A percentile compares a stretch with the other conserved stretches of the same genome.
phyloP scores from a whole-genome alignment of 1,139 yeast genomes.

The Meyerozyma guilliermondii region DNA sequence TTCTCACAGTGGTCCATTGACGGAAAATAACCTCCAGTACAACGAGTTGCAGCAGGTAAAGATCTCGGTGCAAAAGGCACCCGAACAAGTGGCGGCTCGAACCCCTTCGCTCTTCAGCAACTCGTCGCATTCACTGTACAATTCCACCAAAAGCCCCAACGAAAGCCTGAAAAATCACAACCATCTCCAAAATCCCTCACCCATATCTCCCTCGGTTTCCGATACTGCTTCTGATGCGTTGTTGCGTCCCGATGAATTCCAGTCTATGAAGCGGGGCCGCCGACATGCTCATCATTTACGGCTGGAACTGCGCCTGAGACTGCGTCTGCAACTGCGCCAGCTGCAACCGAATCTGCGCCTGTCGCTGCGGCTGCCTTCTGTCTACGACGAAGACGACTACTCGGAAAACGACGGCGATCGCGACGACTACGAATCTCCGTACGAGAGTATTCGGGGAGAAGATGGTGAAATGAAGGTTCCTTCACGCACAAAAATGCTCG shows the following conservation, averaged over 20 bases:
- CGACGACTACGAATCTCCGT: constrained; percentile 9
- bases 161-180: constrained; percentile 1
- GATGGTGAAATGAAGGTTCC: constrained; percentile 14
- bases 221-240: constrained; percentile 8
- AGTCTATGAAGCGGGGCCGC: constrained; percentile 29
- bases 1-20: constrained; percentile 11
- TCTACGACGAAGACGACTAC: constrained; percentile 6
- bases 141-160: constrained; percentile 13
- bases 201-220: background rate
- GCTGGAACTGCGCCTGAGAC: background rate
- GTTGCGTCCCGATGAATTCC: constrained; percentile 34
- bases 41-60: constrained; percentile 18
- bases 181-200: background rate
- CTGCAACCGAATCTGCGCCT: constrained; percentile 1
- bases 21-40: constrained; percentile 24
- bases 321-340: background rate
- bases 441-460: constrained; percentile 3
- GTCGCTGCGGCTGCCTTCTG: constrained; percentile 2
- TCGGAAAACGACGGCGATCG: constrained; percentile 9
- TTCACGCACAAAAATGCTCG: constrained; percentile 56
- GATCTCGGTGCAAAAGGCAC: constrained; percentile 30
- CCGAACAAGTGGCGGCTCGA: constrained; percentile 29
- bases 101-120: constrained; percentile 45
- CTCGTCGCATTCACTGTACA: constrained; percentile 23
- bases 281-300: constrained; percentile 10